Base-by-base conservation (phyloP, 2,329 filamentous ascomycete species). In the Stagonosporopsis rhizophila region DNA sequence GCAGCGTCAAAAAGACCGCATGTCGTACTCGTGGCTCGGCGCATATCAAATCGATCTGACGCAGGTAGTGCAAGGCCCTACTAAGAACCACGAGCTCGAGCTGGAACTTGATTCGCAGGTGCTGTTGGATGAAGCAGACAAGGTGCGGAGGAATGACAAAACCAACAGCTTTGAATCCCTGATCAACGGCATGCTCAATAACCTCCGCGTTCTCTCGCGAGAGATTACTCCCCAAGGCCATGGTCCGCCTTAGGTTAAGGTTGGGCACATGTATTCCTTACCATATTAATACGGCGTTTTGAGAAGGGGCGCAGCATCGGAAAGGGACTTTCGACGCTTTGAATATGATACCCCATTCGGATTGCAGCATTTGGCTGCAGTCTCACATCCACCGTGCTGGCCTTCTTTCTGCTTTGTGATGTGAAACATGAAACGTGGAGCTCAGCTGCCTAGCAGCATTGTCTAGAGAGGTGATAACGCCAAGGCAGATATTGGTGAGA, bases 31-130 rank as follows among this genome's bases (percentile, higher is more conserved):
- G 9, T 96, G 98, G 73, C 84, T 92, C 37, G 87, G 86, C 50
- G 71, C 72, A 25, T 97, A 96, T 73, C 91, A 95, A 73, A 85
- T 99, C 65, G 95, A 99, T 76, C 80, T 99, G 46, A 99, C 95
- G 0, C 93, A 97, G 74, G 95, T 99, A 38, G 89, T 76, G 30
- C 80, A 84, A 58, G 71, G 76, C 9, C 61, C 60, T 0, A 81
- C 83, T 52, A 91, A 91, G 65, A 88, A 90, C 61, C 90, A 94
- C 69, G 91, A 96, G 76, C 82, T 95, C 6, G 91, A 96, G 71
- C 83, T 96, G 44, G 91, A 95, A 72, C 74, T 95, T 14, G 81
- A 86, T n/a, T 81, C 88, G 0, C 77, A 75, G 5, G 79, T 82
- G n/a, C 73, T 94, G 14, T 77, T 89, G 42, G 83, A 89, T 11